Conservation (phyloP, 2,329 filamentous ascomycete species). For the Lasiodiplodia gonubiensis region DNA sequence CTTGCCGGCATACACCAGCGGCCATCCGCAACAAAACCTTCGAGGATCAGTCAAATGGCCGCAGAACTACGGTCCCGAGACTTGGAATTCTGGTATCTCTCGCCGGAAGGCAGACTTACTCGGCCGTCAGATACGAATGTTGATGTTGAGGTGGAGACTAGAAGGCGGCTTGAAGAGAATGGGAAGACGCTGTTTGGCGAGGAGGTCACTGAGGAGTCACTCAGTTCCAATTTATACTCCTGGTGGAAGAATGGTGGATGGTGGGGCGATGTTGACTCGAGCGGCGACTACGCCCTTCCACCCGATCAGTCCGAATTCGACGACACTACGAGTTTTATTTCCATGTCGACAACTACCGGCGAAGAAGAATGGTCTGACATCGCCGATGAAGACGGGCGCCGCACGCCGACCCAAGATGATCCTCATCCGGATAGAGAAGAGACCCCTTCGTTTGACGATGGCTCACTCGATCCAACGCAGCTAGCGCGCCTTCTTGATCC, state of each 20-base stretch:
- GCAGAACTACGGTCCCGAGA: constrained; percentile 48
- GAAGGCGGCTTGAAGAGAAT: constrained; percentile 61
- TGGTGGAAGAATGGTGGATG: constrained; percentile 86
- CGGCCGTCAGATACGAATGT: constrained; percentile 68
- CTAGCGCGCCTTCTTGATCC: constrained; percentile 85
- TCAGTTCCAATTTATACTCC: constrained; percentile 77
- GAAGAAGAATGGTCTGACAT: constrained; percentile 48
- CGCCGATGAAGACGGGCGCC: constrained; percentile 59
- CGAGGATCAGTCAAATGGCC: constrained; percentile 34
- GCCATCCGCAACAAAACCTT: constrained; percentile 35
- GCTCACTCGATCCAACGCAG: constrained; percentile 67
- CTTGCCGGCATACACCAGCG: constrained; percentile 47
- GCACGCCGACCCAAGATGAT: constrained; percentile 75
- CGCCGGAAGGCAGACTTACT: constrained; percentile 59
- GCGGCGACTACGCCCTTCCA: constrained; percentile 73
- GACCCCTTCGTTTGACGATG: constrained; percentile 64
- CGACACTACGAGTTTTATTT: constrained; percentile 83
- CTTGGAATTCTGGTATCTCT: constrained; percentile 55
- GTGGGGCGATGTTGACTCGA: constrained; percentile 82
- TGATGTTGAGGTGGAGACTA: constrained; percentile 82
- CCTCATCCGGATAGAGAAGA: constrained; percentile 57
- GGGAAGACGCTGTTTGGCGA: constrained; percentile 36
- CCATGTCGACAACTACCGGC: constrained; percentile 60
- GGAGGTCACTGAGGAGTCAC: constrained; percentile 64
- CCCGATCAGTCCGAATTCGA: constrained; percentile 59